Evolutionary conservation across 257 asterid genomes (phyloP).

Genomic region (Nicotiana undulata): DNA sequence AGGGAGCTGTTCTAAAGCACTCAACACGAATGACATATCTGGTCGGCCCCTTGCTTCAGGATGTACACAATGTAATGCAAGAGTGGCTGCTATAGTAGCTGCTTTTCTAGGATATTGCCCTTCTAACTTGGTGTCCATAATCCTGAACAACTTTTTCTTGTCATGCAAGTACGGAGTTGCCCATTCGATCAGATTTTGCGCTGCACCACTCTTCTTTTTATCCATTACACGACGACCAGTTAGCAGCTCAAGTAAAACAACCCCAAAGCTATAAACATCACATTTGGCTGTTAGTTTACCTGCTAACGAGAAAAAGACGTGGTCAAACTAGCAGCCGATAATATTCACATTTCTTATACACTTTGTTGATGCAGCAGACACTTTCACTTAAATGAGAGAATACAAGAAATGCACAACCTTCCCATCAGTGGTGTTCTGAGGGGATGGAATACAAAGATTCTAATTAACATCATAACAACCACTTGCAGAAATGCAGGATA

Average conservation of each 20-base stretch:
- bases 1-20: constrained; percentile 20
- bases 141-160: constrained; percentile 17
- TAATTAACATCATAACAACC: background rate
- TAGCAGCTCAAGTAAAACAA: constrained; percentile 31
- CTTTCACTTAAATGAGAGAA: background rate
- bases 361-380: background rate
- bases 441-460: background rate
- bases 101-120: constrained; percentile 32
- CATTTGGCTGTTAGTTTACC: constrained; percentile 30
- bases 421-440: background rate
- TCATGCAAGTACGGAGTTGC: constrained; percentile 27
- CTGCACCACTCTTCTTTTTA: constrained; percentile 10
- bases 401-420: background rate
- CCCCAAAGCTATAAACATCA: constrained; percentile 36
- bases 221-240: constrained; percentile 32
- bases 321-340: background rate
- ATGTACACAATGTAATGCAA: constrained; percentile 30
- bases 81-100: constrained; percentile 23
- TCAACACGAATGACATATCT: constrained; percentile 25
- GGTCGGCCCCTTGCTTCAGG: constrained; percentile 24
- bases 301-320: background rate
- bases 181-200: constrained; percentile 24
- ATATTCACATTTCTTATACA: background rate
- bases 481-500: no score
- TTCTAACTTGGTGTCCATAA: constrained; percentile 32